phyloP scores from a whole-genome alignment of 345 rosid species.

The Lepidium africanum region DNA sequence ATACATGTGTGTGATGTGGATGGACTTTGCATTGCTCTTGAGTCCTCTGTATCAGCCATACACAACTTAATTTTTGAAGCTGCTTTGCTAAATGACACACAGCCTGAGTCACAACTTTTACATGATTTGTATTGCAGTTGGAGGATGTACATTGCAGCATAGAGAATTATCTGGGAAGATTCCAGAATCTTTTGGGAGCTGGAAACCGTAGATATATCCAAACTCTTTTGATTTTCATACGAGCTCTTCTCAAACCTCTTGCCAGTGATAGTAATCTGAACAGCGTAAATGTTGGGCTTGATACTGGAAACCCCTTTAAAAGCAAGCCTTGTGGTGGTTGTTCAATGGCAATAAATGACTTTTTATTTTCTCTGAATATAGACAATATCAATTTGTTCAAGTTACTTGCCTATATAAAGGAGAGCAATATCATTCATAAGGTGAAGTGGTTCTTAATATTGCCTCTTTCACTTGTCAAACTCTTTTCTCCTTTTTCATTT shows the following conservation, averaged over 20 bases:
- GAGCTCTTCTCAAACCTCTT: slow-evolving; percentile 56
- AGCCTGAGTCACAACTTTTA: background rate
- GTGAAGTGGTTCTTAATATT: slow-evolving; percentile 30
- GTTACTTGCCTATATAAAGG: slow-evolving; percentile 64
- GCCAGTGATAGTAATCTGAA: slow-evolving; percentile 27
- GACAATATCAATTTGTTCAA: slow-evolving; percentile 89
- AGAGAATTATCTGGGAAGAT: slow-evolving; percentile 66
- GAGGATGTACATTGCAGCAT: slow-evolving; percentile 55
- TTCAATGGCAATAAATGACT: slow-evolving; percentile 79
- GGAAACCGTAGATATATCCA: slow-evolving; percentile 94
- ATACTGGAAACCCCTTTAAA: slow-evolving; percentile 28
- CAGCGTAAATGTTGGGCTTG: slow-evolving; percentile 22
- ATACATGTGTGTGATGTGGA: background rate
- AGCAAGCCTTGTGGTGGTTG: slow-evolving; percentile 30
- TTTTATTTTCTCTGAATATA: slow-evolving; percentile 67
- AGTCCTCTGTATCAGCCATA: background rate
- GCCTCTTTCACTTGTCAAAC: background rate
- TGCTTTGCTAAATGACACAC: background rate
- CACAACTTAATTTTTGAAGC: background rate
- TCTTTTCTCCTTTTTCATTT: background rate
- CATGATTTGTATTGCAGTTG: slow-evolving; percentile 42
- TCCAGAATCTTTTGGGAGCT: slow-evolving; percentile 62
- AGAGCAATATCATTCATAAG: slow-evolving; percentile 86
- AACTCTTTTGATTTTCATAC: slow-evolving; percentile 62
- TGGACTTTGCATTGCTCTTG: background rate